Conservation (phyloP, 768 basidiomycete species). For the Postia placenta region DNA sequence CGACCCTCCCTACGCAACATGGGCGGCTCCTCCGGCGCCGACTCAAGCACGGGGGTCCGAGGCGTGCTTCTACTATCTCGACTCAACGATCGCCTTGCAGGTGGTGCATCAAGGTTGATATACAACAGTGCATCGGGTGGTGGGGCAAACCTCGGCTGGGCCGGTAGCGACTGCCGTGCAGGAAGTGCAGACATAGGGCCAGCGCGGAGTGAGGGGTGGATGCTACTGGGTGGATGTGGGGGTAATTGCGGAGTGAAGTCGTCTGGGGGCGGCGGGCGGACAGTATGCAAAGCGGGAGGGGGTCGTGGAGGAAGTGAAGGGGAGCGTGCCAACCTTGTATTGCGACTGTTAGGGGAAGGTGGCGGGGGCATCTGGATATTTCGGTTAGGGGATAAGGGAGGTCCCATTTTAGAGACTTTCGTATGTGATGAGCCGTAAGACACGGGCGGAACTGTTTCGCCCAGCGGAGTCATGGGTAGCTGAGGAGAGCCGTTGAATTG, state of each 20-base stretch:
- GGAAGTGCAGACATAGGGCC: conserved; percentile 42
- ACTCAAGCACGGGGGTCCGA: background rate
- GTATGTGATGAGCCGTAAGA: conserved; percentile 72
- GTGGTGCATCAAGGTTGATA: conserved; percentile 4
- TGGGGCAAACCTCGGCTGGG: conserved; percentile 18
- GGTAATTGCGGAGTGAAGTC: conserved; percentile 76
- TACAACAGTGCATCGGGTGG: conserved; percentile 22
- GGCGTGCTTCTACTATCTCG: background rate
- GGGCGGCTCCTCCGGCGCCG: background rate
- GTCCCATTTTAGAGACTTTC: conserved; percentile 44
- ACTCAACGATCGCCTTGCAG: background rate
- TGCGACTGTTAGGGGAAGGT: conserved; percentile 13
- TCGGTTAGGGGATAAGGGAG: background rate
- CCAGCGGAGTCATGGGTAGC: conserved; percentile 65
- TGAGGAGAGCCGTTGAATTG: conserved; percentile 47
- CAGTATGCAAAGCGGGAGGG: conserved; percentile 19
- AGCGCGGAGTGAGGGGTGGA: conserved; percentile 67
- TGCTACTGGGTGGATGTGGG: conserved; percentile 61
- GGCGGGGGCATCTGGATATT: conserved; percentile 9
- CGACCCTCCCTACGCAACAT: background rate
- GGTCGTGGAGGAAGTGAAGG: too few species aligned
- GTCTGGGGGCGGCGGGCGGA: conserved; percentile 32
- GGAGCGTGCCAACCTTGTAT: too few species aligned
- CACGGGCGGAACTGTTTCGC: conserved; percentile 50
- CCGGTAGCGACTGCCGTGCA: conserved; percentile 30